Conservation (phyloP, 2,329 filamentous ascomycete genomes). For the Leptographium flavum region DNA sequence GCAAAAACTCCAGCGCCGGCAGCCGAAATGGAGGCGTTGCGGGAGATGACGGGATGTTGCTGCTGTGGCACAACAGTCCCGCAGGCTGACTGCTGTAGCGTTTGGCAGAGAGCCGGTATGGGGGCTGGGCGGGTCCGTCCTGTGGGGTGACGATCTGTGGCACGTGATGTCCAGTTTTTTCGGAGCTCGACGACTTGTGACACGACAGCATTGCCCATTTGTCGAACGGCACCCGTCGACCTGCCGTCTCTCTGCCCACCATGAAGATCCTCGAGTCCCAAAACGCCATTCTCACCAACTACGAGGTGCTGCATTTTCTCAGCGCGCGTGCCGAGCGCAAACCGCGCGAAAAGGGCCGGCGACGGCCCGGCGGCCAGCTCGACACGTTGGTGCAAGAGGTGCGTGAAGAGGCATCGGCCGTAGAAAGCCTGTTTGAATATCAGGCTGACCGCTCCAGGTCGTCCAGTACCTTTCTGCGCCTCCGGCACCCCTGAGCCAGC, state of each 20-base stretch:
- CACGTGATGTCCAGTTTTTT: too few species aligned
- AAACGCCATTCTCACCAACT: conserved; percentile 56
- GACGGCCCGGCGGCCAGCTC: conserved; percentile 39
- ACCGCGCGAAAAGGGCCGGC: conserved; percentile 33
- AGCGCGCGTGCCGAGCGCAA: conserved; percentile 30
- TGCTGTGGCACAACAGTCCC: too few species aligned
- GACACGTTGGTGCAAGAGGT: conserved; percentile 51
- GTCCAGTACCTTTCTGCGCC: conserved; percentile 26
- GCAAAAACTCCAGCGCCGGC: too few species aligned
- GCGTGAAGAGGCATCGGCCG: too few species aligned
- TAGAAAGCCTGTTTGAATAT: too few species aligned
- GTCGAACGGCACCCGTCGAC: too few species aligned
- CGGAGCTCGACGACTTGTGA: too few species aligned
- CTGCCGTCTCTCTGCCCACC: conserved; percentile 4
- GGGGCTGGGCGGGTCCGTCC: too few species aligned
- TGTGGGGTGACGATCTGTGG: too few species aligned
- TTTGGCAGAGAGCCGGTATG: too few species aligned
- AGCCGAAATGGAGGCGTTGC: not conserved
- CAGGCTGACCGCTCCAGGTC: conserved; percentile 1
- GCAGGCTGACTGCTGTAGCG: too few species aligned
- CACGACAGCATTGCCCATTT: too few species aligned
- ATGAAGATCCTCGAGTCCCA: conserved; percentile 64
- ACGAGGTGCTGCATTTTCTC: conserved; percentile 56
- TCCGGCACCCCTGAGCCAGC: conserved; percentile 41
- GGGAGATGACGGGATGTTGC: conserved; percentile 3